Evolutionary conservation across 2,329 filamentous ascomycete species (phyloP).

Genomic region (Thermomyces lanuginosus): DNA sequence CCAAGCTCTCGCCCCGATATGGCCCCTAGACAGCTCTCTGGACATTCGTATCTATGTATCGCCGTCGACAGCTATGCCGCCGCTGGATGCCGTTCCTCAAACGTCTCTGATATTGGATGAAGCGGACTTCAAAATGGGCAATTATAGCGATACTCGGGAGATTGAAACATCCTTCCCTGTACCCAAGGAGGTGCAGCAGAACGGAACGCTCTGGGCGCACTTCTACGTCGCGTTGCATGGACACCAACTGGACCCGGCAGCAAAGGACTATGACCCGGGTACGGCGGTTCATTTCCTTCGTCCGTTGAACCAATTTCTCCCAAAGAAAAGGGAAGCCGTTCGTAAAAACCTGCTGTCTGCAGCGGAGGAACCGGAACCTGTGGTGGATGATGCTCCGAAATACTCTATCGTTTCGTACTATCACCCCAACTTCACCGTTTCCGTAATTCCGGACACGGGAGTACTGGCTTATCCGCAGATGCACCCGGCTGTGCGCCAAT

Average conservation of each 20-base stretch:
- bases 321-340: conserved; percentile 80
- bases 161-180: conserved; percentile 63
- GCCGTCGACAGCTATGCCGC: conserved; percentile 49
- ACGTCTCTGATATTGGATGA: conserved; percentile 64
- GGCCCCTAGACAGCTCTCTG: conserved; percentile 60
- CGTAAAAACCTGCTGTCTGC: conserved; percentile 63
- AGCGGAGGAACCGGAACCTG: conserved; percentile 32
- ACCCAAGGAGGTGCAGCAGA: conserved; percentile 66
- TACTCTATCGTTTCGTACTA: conserved; percentile 75
- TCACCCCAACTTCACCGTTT: conserved; percentile 84
- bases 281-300: conserved; percentile 71
- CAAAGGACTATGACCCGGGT: conserved; percentile 52
- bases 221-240: conserved; percentile 75
- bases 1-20: conserved; percentile 68
- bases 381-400: conserved; percentile 39
- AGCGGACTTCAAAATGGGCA: conserved; percentile 60
- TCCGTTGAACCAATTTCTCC: conserved; percentile 74
- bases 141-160: conserved; percentile 62
- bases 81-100: conserved; percentile 45
- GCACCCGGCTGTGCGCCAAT: conserved; percentile 60
- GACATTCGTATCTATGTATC: conserved; percentile 80
- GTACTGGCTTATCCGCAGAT: conserved; percentile 49
- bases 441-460: conserved; percentile 68
- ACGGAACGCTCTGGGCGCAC: conserved; percentile 87
- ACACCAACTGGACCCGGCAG: conserved; percentile 56